phyloP scores from a whole-genome alignment of 208 protist genomes.

The Trypanosoma boissoni region DNA sequence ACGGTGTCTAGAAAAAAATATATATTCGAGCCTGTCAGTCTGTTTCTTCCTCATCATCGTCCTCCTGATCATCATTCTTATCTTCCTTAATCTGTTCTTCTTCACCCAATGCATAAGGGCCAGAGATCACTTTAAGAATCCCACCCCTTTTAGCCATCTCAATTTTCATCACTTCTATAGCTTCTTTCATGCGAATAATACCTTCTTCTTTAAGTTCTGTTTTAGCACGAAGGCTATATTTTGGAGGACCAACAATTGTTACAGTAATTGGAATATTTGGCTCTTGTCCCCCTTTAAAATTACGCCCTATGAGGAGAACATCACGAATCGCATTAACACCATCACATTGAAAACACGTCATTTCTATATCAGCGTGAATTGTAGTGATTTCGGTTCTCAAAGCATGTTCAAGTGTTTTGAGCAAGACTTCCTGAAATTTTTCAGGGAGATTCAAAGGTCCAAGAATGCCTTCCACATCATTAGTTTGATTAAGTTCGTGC shows the following conservation, averaged over 20 bases:
- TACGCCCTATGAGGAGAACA: constrained; percentile 91
- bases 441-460: constrained; percentile 68
- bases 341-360: constrained; percentile 98
- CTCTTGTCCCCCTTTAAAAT: constrained; percentile 63
- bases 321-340: constrained; percentile 98
- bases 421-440: constrained; percentile 47
- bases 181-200: constrained; percentile 80
- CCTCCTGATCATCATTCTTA: constrained; percentile 52
- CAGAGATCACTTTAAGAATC: constrained; percentile 81
- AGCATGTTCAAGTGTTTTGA: constrained; percentile 84
- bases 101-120: constrained; percentile 72
- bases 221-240: constrained; percentile 92
- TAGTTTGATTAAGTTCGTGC: constrained; percentile 65
- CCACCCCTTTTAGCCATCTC: constrained; percentile 89
- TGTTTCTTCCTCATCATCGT: constrained; percentile 78
- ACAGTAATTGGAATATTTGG: constrained; percentile 84
- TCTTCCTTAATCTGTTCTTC: constrained; percentile 55
- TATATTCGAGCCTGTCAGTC: constrained; percentile 28
- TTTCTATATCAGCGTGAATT: constrained; percentile 95
- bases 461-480: constrained; percentile 70
- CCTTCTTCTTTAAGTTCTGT: constrained; percentile 94
- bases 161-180: constrained; percentile 88
- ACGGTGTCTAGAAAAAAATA: not conserved
- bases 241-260: constrained; percentile 95
- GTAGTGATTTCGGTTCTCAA: constrained; percentile 83